Evolutionary conservation across 345 rosid genomes (phyloP).

Genomic region (Boechera divaricarpa): DNA sequence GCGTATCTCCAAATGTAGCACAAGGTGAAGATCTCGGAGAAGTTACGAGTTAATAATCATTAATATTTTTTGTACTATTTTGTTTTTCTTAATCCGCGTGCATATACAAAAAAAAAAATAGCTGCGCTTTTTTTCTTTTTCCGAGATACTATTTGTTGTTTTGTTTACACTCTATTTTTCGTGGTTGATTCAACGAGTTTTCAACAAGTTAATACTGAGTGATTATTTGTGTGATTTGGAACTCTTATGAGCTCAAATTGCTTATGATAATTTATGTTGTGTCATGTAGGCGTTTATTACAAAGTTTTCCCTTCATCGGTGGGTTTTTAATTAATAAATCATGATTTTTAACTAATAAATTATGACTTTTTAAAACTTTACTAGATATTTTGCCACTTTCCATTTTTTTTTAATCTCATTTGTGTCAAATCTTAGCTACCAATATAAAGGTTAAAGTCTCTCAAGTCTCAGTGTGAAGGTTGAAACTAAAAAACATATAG

Average conservation of each 20-base stretch:
- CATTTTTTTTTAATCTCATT: neutral
- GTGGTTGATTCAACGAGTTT: conserved; percentile 41
- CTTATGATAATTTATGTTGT: conserved; percentile 26
- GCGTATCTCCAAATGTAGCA: conserved; percentile 51
- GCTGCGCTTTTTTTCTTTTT: conserved; percentile 6
- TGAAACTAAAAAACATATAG: neutral
- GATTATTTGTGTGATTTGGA: conserved; percentile 29
- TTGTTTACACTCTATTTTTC: neutral
- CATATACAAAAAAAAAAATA: conserved; percentile 33
- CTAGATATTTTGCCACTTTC: conserved; percentile 14
- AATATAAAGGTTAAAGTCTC: neutral
- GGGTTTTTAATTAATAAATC: conserved; percentile 14
- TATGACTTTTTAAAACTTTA: neutral
- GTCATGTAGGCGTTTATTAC: conserved; percentile 18
- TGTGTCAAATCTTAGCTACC: neutral
- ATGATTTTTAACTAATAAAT: neutral
- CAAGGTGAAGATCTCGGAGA: conserved; percentile 39
- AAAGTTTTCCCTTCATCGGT: conserved; percentile 2
- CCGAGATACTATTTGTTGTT: conserved; percentile 3
- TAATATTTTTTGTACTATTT: conserved; percentile 22
- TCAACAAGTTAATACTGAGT: conserved; percentile 30
- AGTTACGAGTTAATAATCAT: conserved; percentile 29
- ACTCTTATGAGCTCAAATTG: conserved; percentile 30
- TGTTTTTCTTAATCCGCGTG: conserved; percentile 33
- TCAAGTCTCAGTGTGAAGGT: neutral